Evolutionary conservation across 31 red algal species (phyloP), one percentile per base, ranked within the genome.

Genomic region (Asparagopsis taxiformis): DNA sequence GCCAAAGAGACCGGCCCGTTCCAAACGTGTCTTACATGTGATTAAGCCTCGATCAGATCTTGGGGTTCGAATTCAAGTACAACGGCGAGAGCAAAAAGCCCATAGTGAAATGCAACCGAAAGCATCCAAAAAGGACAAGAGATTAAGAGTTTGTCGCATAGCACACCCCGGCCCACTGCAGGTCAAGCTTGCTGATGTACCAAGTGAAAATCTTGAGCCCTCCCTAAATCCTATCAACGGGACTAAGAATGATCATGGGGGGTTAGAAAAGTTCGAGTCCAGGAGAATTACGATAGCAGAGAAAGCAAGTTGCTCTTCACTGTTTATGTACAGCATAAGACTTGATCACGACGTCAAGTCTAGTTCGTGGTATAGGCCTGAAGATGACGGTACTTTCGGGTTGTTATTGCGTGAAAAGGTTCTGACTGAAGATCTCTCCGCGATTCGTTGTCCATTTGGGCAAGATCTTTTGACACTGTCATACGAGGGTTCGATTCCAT

Each of bases 91-190:
- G 28, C 20, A 13, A 30, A 31, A 55, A 3, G 21, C 21, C 9
- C 25, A 2, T 4, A 28, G 68, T 3, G 22, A 22, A 54, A 29
- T 79, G 32, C 20, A 62, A 16, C 50, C 85, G 8, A 89, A 89
- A 43, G 44, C 60, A 3, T 63, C 85, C 9, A 89, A 89, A 33
- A 89, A 80, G 51, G 52, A 89, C 51, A 79, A 57, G 17, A 65
- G 75, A 19, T 43, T 89, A 43, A 62, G 85, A n/a, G 24, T 38
- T 3, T 89, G 85, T 36, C 60, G 76, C 26, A 80, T 89, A 19
- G n/a, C 41, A 20, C 85, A 89, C 60, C 85, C 85, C 17, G 17
- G 24, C 21, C 49, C 67, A 16, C 29, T 85, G 46, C 79, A 83
- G 34, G 22, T 53, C 3, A 29, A 63, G 31, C 8, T 25, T 32